Percentiles rank a stretch among this genome's conserved stretches.
These are phyloP conservation scores for Lentinula sp. DNA, from an alignment of 768 basidiomycete species.

Conservation along the genomic window DNA sequence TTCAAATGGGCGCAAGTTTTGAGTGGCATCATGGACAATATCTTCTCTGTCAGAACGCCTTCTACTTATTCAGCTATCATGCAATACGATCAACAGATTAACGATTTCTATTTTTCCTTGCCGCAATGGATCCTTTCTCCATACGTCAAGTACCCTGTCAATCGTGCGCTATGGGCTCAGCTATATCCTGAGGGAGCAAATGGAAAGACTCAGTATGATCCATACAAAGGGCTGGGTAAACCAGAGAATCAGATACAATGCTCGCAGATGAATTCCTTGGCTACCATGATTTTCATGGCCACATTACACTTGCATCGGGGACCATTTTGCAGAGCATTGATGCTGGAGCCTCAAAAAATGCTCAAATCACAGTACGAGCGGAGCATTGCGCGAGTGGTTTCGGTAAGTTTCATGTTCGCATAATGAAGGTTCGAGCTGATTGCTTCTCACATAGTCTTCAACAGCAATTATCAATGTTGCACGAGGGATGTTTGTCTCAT, in stretches of 20 bases:
- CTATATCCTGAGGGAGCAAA: conserved; percentile 8
- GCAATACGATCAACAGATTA: conserved; percentile 16
- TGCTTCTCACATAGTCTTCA: conserved; percentile 10
- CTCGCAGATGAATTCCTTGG: conserved; percentile 13
- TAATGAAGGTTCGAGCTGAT: neutral
- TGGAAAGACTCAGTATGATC: neutral
- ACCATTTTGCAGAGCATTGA: conserved; percentile 17
- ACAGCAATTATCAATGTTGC: conserved; percentile 16
- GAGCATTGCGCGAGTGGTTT: conserved; percentile 11
- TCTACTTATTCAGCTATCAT: conserved; percentile 15
- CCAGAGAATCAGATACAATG: conserved; percentile 9
- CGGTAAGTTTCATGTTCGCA: conserved; percentile 1
- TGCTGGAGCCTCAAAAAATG: conserved; percentile 12
- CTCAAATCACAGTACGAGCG: conserved; percentile 12
- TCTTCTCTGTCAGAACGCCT: conserved; percentile 12
- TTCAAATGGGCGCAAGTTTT: conserved; percentile 15
- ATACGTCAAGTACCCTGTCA: conserved; percentile 14
- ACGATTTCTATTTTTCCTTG: conserved; percentile 12
- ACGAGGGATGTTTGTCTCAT: conserved; percentile 15
- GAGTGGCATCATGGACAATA: conserved; percentile 14
- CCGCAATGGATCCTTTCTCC: conserved; percentile 16
- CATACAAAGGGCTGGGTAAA: conserved; percentile 6
- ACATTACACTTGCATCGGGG: conserved; percentile 16
- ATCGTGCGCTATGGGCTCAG: conserved; percentile 6
- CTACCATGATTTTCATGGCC: conserved; percentile 15